Conservation (phyloP, 176 grass and related monocot species). For the Calamus simplicifolius region DNA sequence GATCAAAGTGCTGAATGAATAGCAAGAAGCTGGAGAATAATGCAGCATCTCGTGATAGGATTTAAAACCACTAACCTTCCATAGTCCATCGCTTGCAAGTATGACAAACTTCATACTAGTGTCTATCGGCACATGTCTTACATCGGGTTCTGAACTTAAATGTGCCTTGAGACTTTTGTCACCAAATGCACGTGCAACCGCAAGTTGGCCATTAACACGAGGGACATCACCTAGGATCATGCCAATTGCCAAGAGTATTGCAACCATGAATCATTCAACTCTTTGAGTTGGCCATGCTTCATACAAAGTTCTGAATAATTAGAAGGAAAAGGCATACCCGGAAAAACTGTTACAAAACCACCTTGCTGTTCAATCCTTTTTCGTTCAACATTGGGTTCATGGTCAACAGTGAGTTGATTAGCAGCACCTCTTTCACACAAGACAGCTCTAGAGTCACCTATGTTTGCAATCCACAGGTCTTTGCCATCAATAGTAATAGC, state of each 20-base stretch:
- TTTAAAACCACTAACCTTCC: slow-evolving; percentile 63
- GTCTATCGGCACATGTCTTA: slow-evolving; percentile 70
- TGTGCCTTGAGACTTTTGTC: slow-evolving; percentile 95
- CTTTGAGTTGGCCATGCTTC: not conserved
- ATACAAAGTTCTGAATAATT: slow-evolving; percentile 4
- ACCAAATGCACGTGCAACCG: slow-evolving; percentile 97
- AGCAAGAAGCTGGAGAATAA: too few species aligned
- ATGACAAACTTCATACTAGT: slow-evolving; percentile 79
- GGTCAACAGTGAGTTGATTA: slow-evolving; percentile 95
- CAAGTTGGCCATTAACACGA: slow-evolving; percentile 93
- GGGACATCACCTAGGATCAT: slow-evolving; percentile 79
- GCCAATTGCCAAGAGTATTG: too few species aligned
- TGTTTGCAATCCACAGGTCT: slow-evolving; percentile 94
- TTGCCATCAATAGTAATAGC: slow-evolving; percentile 94
- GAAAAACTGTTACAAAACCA: slow-evolving; percentile 93
- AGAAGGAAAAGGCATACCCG: slow-evolving; percentile 47
- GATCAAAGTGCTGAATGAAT: too few species aligned
- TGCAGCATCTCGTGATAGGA: too few species aligned
- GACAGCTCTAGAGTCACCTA: slow-evolving; percentile 90
- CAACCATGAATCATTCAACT: too few species aligned
- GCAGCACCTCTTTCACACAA: slow-evolving; percentile 78
- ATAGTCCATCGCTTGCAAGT: slow-evolving; percentile 96
- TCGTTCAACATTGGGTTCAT: slow-evolving; percentile 73
- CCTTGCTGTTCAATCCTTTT: slow-evolving; percentile 90
- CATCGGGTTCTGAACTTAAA: slow-evolving; percentile 90